Evolutionary conservation across 2,329 filamentous ascomycete species (phyloP).

Genomic region (Zymoseptoria pseudotritici): DNA sequence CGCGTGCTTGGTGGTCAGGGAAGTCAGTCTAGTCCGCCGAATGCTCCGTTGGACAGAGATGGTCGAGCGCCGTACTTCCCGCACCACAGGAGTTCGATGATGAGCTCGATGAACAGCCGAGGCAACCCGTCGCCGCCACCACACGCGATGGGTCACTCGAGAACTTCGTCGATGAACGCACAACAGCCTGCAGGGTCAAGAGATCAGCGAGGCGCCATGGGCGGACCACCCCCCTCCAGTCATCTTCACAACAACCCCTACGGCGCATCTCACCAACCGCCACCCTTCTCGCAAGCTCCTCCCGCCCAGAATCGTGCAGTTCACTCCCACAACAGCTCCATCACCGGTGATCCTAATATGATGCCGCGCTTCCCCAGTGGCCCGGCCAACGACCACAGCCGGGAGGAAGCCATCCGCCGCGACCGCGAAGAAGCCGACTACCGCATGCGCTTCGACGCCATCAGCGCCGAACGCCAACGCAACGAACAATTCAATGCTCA

Average conservation of each 20-base stretch:
- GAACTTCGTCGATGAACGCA: constrained; percentile 26
- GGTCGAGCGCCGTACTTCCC: constrained; percentile 22
- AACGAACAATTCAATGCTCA: constrained; percentile 4
- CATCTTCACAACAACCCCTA: constrained; percentile 27
- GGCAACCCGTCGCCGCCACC: constrained; percentile 32
- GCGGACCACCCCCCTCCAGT: constrained; percentile 12
- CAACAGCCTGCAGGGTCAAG: constrained; percentile 12
- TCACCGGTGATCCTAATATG: constrained; percentile 14
- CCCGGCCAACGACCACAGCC: constrained; percentile 10
- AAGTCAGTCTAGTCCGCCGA: constrained; percentile 17
- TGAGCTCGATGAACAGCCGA: constrained; percentile 24
- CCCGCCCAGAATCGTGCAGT: constrained; percentile 22
- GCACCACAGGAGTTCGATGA: constrained; percentile 20
- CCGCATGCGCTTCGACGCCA: constrained; percentile 3
- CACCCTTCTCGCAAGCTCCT: constrained; percentile 20
- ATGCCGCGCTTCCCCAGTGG: constrained; percentile 18
- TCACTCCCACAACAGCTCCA: constrained; percentile 26
- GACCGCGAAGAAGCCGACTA: constrained; percentile 14
- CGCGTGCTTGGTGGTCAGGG: constrained; percentile 14
- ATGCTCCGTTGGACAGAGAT: constrained; percentile 24
- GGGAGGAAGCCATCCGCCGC: constrained; percentile 20
- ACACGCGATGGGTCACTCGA: constrained; percentile 25
- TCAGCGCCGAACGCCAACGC: constrained; percentile 3
- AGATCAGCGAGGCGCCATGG: constrained; percentile 16
- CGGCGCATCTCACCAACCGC: constrained; percentile 13